Conservation (phyloP, 306 rosid genomes). For the Castanea crenata region DNA sequence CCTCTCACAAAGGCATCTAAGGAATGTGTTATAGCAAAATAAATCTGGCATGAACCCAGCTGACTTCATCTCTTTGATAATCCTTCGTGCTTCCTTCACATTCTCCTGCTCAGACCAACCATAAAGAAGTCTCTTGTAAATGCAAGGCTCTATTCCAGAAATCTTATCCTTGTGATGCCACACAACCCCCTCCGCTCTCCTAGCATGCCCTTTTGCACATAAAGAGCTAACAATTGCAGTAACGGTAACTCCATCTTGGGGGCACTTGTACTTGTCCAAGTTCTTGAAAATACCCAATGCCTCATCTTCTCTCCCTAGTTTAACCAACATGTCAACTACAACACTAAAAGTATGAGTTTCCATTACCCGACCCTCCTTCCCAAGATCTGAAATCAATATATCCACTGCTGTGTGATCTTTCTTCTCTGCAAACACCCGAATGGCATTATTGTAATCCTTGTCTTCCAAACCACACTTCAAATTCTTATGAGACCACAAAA, state of each 20-base stretch:
- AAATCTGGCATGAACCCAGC: conserved; percentile 59
- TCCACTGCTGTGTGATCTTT: conserved; percentile 64
- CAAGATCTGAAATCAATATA: conserved; percentile 62
- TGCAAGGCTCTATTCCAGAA: conserved; percentile 35
- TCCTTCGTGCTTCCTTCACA: conserved; percentile 78
- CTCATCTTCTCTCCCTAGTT: conserved; percentile 66
- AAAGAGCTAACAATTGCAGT: conserved; percentile 62
- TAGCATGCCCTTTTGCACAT: conserved; percentile 76
- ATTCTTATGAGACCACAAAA: conserved; percentile 68
- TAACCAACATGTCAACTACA: conserved; percentile 63
- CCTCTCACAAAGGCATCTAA: conserved; percentile 69
- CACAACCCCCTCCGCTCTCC: conserved; percentile 81
- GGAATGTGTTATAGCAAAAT: conserved; percentile 67
- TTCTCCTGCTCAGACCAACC: conserved; percentile 83
- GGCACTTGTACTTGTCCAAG: conserved; percentile 57
- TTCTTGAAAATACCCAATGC: conserved; percentile 87
- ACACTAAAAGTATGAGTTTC: conserved; percentile 56
- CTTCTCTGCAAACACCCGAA: conserved; percentile 60
- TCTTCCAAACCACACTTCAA: conserved; percentile 51
- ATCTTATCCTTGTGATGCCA: conserved; percentile 74
- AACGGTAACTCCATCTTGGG: conserved; percentile 57
- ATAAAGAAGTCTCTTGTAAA: conserved; percentile 65
- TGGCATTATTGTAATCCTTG: conserved; percentile 66
- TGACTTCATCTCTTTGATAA: conserved; percentile 74
- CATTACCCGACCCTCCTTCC: conserved; percentile 63